Base-by-base conservation (phyloP, 2,329 filamentous ascomycete species). In the Cadophora gregata region DNA sequence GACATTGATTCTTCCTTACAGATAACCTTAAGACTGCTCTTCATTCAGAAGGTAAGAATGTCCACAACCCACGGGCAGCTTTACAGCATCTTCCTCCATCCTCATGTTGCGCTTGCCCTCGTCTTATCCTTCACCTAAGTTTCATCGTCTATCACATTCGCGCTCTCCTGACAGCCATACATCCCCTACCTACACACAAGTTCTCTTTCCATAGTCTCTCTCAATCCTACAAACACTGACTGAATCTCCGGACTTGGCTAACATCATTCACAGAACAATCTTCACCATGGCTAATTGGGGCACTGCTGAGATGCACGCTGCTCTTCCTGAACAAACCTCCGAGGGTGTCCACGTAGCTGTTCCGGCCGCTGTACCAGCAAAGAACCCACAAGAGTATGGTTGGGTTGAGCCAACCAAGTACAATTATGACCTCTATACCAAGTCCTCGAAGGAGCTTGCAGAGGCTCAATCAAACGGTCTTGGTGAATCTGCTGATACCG, bases 381-480 rank as follows among this genome's bases (percentile, higher is more conserved):
- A 53, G 31, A 75, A 63, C 59, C 73, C 72, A 31, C 72, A 78
- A 63, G 75, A 77, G 59, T 68, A 71, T 59, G 76, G 74, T 25
- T 79, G 77, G 77, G 72, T 61, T 53, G 63, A 67, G 21, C 74
- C 73, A 55, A 67, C 67, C 2, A 64, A 58, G 4, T 79, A 77
- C 50, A 68, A 78, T 59, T 78, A 78, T 58, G 72, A 65, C 1
- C 65, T 50, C 4, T 78, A 74, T 63, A 75, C 70, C 59, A 76
- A 73, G 64, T 69, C 74, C 3, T 63, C 51, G 58, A 76, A 75
- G 67, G 71, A 76, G 59, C 65, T 73, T 29, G 65, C 67, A 12
- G 71, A 73, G 10, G 64, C 66, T 19, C 64, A 68, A 31, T 62
- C 59, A 48, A 33, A 48, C 29, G 50, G 55, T 42, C 66, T 63